phyloP scores from a whole-genome alignment of 306 rosid species.

The Sicyos edulis region DNA sequence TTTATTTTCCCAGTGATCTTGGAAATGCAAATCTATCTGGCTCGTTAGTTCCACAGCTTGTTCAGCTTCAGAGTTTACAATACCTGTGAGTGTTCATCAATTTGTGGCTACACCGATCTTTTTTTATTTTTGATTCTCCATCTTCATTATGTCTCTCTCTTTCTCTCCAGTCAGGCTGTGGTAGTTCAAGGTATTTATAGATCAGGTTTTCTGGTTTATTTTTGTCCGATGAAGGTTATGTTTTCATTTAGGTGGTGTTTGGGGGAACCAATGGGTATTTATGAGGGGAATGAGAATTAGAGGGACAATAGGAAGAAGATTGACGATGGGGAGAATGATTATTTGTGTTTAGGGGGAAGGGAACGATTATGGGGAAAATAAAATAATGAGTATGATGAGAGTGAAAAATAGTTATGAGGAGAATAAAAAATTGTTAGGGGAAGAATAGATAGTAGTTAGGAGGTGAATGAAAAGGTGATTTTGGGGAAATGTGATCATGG shows the following conservation, averaged over 20 bases:
- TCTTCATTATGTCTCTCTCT: neutral
- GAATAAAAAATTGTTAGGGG: too few species aligned
- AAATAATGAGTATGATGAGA: too few species aligned
- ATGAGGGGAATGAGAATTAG: too few species aligned
- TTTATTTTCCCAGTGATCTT: slow-evolving; percentile 59
- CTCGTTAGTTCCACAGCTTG: slow-evolving; percentile 63
- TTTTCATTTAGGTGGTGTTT: neutral
- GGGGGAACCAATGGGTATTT: too few species aligned
- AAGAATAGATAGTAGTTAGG: too few species aligned
- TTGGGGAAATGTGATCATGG: too few species aligned
- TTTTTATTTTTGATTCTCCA: neutral
- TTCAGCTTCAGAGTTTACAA: slow-evolving; percentile 60
- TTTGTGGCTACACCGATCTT: neutral
- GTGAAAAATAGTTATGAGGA: too few species aligned
- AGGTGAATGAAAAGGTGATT: too few species aligned
- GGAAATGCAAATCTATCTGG: slow-evolving; percentile 93
- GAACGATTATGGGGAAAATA: too few species aligned
- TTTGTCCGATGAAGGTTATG: neutral
- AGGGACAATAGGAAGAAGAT: too few species aligned
- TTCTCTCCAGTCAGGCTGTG: neutral
- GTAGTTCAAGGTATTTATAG: slow-evolving; percentile 1
- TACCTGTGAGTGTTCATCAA: slow-evolving; percentile 60
- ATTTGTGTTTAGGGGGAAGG: too few species aligned
- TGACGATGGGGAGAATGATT: too few species aligned
- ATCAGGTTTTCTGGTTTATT: neutral